Percentiles rank a stretch among this genome's conserved stretches.
Conservation (phyloP, 768 basidiomycete genomes). For the Megacollybia marginata region DNA sequence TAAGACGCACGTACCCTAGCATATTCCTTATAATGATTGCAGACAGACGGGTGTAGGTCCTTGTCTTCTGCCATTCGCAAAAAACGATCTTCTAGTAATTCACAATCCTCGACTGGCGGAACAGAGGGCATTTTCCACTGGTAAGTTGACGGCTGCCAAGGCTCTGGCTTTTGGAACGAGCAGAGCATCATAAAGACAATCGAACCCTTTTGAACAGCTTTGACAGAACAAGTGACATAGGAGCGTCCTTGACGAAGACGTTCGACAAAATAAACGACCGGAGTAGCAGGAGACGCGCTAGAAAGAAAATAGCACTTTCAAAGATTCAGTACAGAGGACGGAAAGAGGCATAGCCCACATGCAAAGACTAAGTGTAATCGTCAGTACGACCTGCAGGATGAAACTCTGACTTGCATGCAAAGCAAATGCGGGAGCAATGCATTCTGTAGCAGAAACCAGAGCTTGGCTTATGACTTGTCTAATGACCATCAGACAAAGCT, state of each 20-base stretch:
- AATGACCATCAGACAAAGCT: not conserved
- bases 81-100: slow-evolving; percentile 42
- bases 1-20: slow-evolving; percentile 16
- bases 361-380: slow-evolving; percentile 45
- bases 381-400: slow-evolving; percentile 1
- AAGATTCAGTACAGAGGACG: slow-evolving; percentile 4
- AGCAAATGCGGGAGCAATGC: slow-evolving; percentile 55
- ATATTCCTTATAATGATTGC: slow-evolving; percentile 19
- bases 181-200: slow-evolving; percentile 60
- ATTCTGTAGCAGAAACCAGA: slow-evolving; percentile 71
- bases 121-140: slow-evolving; percentile 62
- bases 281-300: slow-evolving; percentile 63
- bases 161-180: slow-evolving; percentile 78
- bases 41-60: slow-evolving; percentile 6
- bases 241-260: slow-evolving; percentile 67
- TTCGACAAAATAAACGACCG: slow-evolving; percentile 77
- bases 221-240: slow-evolving; percentile 61
- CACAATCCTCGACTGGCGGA: slow-evolving; percentile 55
- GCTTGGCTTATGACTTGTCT: slow-evolving; percentile 85
- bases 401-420: slow-evolving; percentile 53
- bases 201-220: slow-evolving; percentile 47
- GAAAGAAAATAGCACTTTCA: slow-evolving; percentile 77
- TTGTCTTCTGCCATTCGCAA: slow-evolving; percentile 23
- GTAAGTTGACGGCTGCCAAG: slow-evolving; percentile 54
- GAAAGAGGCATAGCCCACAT: slow-evolving; percentile 38